phyloP scores from a whole-genome alignment of 106 monocot genomes.

The Allium cepa region DNA sequence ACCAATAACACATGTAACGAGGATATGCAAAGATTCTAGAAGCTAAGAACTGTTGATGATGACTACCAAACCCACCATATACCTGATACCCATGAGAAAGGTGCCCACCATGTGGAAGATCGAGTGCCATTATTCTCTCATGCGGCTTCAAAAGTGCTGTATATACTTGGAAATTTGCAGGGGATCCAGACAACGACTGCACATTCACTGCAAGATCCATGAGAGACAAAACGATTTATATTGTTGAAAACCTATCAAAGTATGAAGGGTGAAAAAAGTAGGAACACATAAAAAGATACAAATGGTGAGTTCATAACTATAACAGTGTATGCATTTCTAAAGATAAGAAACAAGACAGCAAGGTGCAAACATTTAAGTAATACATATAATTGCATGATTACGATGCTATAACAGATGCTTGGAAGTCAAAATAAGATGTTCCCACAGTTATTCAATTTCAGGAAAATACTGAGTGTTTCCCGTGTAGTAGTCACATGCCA shows the following conservation, averaged over 20 bases:
- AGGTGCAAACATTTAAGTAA: no score
- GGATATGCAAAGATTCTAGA: no score
- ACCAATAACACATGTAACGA: no score
- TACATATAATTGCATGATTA: no score
- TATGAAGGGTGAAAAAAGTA: background rate
- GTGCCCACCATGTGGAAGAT: conserved; percentile 99
- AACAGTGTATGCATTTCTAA: background rate
- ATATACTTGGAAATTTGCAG: conserved; percentile 96
- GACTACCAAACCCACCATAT: background rate
- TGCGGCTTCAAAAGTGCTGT: conserved; percentile 97
- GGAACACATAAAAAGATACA: background rate
- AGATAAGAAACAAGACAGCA: no score
- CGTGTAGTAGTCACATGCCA: no score
- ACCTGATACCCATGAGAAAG: conserved; percentile 99
- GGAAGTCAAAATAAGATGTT: no score
- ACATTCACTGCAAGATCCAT: conserved; percentile 70
- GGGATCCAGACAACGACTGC: conserved; percentile 87
- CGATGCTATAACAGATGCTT: no score
- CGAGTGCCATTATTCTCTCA: conserved; percentile 98
- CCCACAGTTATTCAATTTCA: no score
- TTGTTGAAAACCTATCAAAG: no score
- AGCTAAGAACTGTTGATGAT: background rate
- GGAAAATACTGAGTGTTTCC: no score
- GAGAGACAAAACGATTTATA: no score
- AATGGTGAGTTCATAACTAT: background rate